Conservation (phyloP, 179 eudicot genomes). For the Gypsophila paniculata region DNA sequence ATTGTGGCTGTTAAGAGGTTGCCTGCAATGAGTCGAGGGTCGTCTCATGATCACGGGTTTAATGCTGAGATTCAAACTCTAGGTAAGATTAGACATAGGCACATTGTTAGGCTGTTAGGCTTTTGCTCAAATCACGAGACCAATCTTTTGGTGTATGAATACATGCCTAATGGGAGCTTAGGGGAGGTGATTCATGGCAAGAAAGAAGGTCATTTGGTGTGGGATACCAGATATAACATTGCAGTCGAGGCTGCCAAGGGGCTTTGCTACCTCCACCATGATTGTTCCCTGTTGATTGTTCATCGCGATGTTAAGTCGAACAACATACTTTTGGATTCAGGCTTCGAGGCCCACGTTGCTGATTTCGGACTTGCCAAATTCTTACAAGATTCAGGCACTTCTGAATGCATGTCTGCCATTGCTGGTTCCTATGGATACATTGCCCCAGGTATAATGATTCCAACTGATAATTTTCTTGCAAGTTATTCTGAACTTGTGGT, state of each 20-base stretch:
- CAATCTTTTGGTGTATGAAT: conserved; percentile 78
- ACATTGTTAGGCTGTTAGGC: conserved; percentile 75
- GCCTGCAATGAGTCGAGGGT: conserved; percentile 66
- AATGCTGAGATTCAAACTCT: conserved; percentile 90
- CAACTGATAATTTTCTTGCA: neutral
- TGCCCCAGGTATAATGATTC: conserved; percentile 64
- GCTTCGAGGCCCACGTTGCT: conserved; percentile 89
- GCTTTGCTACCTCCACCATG: conserved; percentile 89
- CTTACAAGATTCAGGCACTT: conserved; percentile 77
- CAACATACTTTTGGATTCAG: conserved; percentile 69
- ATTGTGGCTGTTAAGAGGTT: conserved; percentile 74
- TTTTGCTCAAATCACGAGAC: conserved; percentile 90
- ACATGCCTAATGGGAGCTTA: conserved; percentile 94
- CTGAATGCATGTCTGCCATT: conserved; percentile 90
- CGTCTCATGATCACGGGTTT: conserved; percentile 87
- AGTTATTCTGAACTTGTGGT: no score
- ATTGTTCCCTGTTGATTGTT: conserved; percentile 83
- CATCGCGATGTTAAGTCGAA: conserved; percentile 94
- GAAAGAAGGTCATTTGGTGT: conserved; percentile 78
- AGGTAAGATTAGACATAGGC: conserved; percentile 79
- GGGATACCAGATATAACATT: conserved; percentile 86
- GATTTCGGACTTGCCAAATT: conserved; percentile 97
- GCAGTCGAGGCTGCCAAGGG: conserved; percentile 92
- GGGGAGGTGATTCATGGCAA: conserved; percentile 91
- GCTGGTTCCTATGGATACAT: conserved; percentile 97